Conservation (phyloP, 2,329 filamentous ascomycete species). For the Gyromitra esculenta region DNA sequence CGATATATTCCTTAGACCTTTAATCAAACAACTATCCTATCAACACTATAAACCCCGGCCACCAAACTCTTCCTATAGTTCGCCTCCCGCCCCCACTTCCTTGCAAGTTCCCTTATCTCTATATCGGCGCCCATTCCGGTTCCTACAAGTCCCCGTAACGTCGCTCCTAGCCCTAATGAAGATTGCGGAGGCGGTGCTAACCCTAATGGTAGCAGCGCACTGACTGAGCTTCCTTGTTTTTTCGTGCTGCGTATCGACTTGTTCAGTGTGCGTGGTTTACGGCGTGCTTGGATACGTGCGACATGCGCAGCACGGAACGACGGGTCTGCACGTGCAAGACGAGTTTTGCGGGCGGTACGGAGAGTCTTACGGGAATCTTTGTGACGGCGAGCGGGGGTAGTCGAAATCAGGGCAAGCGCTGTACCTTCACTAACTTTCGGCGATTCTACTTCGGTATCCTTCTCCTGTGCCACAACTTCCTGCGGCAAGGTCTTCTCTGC, state of each 20-base stretch:
- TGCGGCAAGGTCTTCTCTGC: not conserved
- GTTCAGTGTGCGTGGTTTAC: slow-evolving; percentile 2
- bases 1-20: not conserved
- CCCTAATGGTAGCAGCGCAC: slow-evolving; percentile 36
- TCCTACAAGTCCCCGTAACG: not conserved
- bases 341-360: slow-evolving; percentile 4
- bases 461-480: not conserved
- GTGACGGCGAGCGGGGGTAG: not conserved
- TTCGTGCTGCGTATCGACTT: not conserved
- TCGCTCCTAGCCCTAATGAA: not conserved
- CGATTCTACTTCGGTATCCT: not conserved
- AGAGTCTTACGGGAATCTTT: slow-evolving; percentile 5
- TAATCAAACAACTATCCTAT: slow-evolving; percentile 53
- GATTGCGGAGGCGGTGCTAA: slow-evolving; percentile 19
- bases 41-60: slow-evolving; percentile 52
- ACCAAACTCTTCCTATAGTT: slow-evolving; percentile 52
- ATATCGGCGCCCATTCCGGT: slow-evolving; percentile 17
- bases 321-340: slow-evolving; percentile 3
- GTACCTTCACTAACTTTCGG: not conserved
- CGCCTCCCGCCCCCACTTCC: slow-evolving; percentile 36
- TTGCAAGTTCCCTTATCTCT: slow-evolving; percentile 28
- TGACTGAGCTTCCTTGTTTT: slow-evolving; percentile 5
- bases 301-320: not conserved
- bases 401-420: not conserved
- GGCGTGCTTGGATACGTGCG: not conserved